Base-by-base conservation (phyloP, 768 basidiomycete species). In the Lentinus brumalis region DNA sequence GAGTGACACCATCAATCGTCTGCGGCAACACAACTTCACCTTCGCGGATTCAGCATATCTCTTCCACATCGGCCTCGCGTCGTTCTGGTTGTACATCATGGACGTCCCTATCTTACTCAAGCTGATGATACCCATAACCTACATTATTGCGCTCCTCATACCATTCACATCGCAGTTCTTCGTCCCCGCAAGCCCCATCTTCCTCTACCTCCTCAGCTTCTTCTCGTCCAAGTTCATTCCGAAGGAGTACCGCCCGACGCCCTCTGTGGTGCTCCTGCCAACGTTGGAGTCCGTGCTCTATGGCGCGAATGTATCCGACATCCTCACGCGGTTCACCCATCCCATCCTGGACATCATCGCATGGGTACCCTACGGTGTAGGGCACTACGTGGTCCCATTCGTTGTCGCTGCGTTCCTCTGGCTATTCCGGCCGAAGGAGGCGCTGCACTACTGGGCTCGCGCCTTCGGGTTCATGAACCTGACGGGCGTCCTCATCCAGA, bases 231-330 rank as follows among this genome's bases (percentile, higher is more conserved):
- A 89, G 15, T 98, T 91, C 77, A 92, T 98, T 56, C 92, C 95
- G 0, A 78, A 81, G 7, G 64, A 75, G 15, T 86, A 83, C 74
- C 83, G 97, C 2, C 97, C 97, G 0, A 75, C 81, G 29, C 92
- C 98, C 30, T 94, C 91, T 57, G 96, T 99, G 64, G 88, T 92
- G 38, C 81, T 98, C 10, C 87, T 99, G 5, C 96, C 97, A 0
- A 96, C 96, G 0, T 85, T 98, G 55, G 97, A 99, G 71, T 86
- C 91, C 18, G 94, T 97, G 31, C 81, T 98, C 4, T 98, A 97
- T 73, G 97, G 97, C 2, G 96, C 96, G 57, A 98, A 98, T 76
- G 94, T 98, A 59, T 96, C 94, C 39, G 96, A 98, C 75, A 89
- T 98, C 72, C 87, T 98, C 61, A 98, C 96, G 26, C 85, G 94